Percentiles rank a stretch among this genome's conserved stretches.
phyloP scores from a whole-genome alignment of 2,329 filamentous ascomycete species.

The Cadophora luteo-olivacea region DNA sequence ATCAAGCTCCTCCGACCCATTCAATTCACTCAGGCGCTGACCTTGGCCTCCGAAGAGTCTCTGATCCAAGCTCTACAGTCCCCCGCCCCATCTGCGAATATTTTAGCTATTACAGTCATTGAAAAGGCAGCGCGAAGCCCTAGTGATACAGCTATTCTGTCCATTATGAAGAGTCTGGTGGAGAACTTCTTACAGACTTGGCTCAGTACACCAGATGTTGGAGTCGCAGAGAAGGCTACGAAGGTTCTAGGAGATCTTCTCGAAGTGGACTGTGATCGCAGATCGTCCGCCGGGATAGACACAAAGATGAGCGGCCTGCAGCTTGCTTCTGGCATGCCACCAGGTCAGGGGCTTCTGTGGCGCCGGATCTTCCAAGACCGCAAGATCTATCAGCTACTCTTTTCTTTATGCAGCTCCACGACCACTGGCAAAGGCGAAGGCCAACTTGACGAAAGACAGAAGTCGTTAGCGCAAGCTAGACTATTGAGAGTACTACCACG shows the following conservation, averaged over 20 bases:
- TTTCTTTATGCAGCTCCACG: conserved; percentile 46
- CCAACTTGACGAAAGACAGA: conserved; percentile 43
- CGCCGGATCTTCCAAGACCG: conserved; percentile 55
- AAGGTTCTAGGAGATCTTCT: conserved; percentile 60
- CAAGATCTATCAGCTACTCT: conserved; percentile 54
- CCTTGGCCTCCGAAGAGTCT: conserved; percentile 57
- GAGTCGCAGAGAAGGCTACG: conserved; percentile 60
- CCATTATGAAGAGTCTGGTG: conserved; percentile 56
- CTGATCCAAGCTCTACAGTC: conserved; percentile 60
- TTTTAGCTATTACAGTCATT: conserved; percentile 62
- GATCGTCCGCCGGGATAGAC: conserved; percentile 36
- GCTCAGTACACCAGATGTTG: conserved; percentile 59
- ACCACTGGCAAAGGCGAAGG: conserved; percentile 33
- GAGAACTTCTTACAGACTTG: conserved; percentile 57
- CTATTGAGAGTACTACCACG: conserved; percentile 43
- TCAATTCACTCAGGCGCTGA: conserved; percentile 57
- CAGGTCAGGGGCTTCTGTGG: conserved; percentile 62
- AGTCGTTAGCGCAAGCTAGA: conserved; percentile 45
- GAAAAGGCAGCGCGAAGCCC: conserved; percentile 59
- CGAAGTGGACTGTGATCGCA: conserved; percentile 58
- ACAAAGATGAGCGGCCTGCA: conserved; percentile 46
- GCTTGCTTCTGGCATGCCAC: conserved; percentile 47
- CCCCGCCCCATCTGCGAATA: conserved; percentile 60
- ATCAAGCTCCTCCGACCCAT: conserved; percentile 63
- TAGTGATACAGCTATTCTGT: conserved; percentile 57